Evolutionary conservation across 306 rosid species (phyloP).

Genomic region (Cicer pinnatifidum): DNA sequence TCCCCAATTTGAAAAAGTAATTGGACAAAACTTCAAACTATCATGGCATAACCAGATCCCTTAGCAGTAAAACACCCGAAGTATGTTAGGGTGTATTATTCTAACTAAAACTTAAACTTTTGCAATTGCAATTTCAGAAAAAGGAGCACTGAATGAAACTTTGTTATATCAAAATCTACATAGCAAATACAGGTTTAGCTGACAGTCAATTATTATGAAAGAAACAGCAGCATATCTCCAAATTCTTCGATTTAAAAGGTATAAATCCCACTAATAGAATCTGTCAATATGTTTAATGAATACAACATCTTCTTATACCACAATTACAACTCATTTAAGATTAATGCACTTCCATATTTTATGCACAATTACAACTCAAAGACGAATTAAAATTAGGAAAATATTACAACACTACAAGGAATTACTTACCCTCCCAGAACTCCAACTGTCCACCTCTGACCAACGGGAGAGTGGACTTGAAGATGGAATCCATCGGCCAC

Average conservation of each 20-base stretch:
- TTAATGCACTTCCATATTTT: neutral
- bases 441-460: constrained; percentile 86
- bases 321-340: neutral
- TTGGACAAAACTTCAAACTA: constrained; percentile 24
- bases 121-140: constrained; percentile 27
- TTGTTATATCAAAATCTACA: constrained; percentile 1
- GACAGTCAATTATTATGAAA: constrained; percentile 6
- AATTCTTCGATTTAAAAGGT: constrained; percentile 2
- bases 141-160: neutral
- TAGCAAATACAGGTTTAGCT: constrained; percentile 17
- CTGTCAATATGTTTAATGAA: constrained; percentile 27
- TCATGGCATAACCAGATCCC: constrained; percentile 23
- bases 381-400: constrained; percentile 15
- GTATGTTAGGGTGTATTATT: constrained; percentile 12
- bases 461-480: constrained; percentile 71
- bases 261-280: constrained; percentile 35
- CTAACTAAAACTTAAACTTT: constrained; percentile 13
- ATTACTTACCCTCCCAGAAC: constrained; percentile 75
- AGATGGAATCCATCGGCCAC: constrained; percentile 87
- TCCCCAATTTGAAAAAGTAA: constrained; percentile 32
- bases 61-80: constrained; percentile 28
- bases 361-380: constrained; percentile 32
- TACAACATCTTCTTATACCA: neutral
- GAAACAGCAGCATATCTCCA: neutral
- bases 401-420: constrained; percentile 35